Evolutionary conservation across 2,329 filamentous ascomycete genomes (phyloP).

Genomic region (Colletotrichum siamense): DNA sequence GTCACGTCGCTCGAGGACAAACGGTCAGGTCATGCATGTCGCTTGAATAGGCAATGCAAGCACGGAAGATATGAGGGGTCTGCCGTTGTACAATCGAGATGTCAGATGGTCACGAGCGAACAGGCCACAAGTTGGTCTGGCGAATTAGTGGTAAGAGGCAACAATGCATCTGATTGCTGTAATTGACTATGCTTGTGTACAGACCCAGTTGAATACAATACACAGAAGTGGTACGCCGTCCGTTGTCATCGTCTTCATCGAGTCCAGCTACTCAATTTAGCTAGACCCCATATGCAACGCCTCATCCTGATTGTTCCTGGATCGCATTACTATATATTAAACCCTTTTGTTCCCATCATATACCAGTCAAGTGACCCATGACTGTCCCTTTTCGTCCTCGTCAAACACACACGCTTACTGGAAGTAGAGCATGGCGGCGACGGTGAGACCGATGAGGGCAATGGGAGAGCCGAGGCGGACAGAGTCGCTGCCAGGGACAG

Average conservation of each 20-base stretch:
- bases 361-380: background rate
- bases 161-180: background rate
- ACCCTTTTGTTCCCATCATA: slow-evolving; percentile 18
- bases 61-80: background rate
- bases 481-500: slow-evolving; percentile 25
- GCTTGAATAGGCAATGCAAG: background rate
- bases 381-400: background rate
- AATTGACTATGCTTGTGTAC: slow-evolving; percentile 4
- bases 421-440: slow-evolving; percentile 46
- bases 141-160: background rate
- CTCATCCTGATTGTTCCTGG: slow-evolving; percentile 13
- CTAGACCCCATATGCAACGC: slow-evolving; percentile 12
- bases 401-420: slow-evolving; percentile 34
- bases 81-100: background rate
- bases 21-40: slow-evolving; percentile 4
- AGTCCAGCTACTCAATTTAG: slow-evolving; percentile 5
- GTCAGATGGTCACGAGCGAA: background rate
- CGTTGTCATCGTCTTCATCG: background rate
- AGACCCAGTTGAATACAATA: background rate
- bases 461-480: slow-evolving; percentile 41
- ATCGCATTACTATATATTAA: slow-evolving; percentile 22
- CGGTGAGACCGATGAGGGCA: slow-evolving; percentile 42
- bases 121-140: background rate
- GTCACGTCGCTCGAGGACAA: background rate
- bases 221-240: background rate